Conservation (phyloP, 352 stramenopile species). For the Pythium utonaiense region DNA sequence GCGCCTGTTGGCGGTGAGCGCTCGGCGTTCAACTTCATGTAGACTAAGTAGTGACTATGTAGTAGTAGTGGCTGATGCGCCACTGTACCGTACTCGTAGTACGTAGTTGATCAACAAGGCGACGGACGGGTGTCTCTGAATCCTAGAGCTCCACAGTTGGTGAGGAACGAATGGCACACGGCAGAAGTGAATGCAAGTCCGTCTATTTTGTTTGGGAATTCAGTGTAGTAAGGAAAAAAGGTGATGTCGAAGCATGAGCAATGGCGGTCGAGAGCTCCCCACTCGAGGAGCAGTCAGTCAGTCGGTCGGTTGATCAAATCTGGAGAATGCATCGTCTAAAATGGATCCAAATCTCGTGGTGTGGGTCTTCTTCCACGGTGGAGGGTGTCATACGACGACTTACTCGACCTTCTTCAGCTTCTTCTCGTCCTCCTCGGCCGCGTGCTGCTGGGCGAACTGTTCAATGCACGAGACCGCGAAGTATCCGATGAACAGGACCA, state of each 20-base stretch:
- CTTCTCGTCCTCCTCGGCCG: conserved; percentile 84
- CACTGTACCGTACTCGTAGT: background rate
- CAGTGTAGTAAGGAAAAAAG: background rate
- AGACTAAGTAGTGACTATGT: conserved; percentile 59
- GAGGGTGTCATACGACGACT: background rate
- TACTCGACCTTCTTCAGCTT: conserved; percentile 74
- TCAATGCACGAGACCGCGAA: conserved; percentile 90
- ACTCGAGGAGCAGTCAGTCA: background rate
- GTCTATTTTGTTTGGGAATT: conserved; percentile 23
- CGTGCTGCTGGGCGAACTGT: conserved; percentile 89
- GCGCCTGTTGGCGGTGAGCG: conserved; percentile 30
- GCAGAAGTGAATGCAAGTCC: conserved; percentile 1
- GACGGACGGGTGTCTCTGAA: background rate
- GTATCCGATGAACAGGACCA: conserved; percentile 87
- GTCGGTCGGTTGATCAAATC: background rate
- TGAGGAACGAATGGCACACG: background rate
- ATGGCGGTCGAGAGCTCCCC: background rate
- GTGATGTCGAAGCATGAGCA: background rate
- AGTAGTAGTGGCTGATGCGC: background rate
- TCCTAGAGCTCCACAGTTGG: background rate
- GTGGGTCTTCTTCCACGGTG: background rate
- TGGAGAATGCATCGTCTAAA: conserved; percentile 1
- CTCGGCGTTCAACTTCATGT: conserved; percentile 89
- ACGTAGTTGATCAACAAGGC: background rate
- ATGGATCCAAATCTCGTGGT: conserved; percentile 1